These are phyloP conservation scores for Fusarium succisae DNA, from an alignment of 2,329 filamentous ascomycete species.

Conservation along the genomic window DNA sequence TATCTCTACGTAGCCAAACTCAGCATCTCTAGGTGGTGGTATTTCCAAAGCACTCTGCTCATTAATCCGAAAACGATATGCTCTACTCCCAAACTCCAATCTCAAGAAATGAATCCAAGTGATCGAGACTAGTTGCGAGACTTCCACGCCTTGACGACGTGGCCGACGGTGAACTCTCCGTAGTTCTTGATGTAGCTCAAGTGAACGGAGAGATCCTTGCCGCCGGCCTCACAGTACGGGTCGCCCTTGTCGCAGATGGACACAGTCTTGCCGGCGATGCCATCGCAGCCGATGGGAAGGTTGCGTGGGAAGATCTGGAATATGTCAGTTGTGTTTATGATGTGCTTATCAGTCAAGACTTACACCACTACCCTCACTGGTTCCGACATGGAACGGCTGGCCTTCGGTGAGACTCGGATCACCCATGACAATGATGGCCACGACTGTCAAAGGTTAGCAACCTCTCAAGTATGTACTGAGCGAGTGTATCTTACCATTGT, in stretches of 20 bases:
- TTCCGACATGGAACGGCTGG: constrained; percentile 21
- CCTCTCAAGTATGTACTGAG: accelerated
- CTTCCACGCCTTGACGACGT: constrained; percentile 40
- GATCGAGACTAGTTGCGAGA: neutral
- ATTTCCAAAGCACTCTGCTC: neutral
- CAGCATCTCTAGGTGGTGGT: neutral
- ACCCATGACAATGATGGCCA: constrained; percentile 13
- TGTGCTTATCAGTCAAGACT: neutral
- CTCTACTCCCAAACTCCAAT: neutral
- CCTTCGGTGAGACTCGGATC: constrained; percentile 24
- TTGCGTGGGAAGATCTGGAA: constrained; percentile 23
- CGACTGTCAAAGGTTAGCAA: neutral
- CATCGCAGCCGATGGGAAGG: constrained; percentile 7
- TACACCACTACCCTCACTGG: constrained; percentile 23
- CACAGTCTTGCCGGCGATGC: constrained; percentile 13
- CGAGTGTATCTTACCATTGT: neutral
- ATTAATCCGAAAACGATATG: neutral
- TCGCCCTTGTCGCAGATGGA: constrained; percentile 34
- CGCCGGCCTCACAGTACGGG: constrained; percentile 26
- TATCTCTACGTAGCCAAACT: neutral
- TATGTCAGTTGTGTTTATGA: neutral
- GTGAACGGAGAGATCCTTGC: constrained; percentile 19
- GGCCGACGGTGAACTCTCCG: constrained; percentile 41
- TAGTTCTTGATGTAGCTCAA: constrained; percentile 25
- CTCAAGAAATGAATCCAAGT: neutral